Conservation (phyloP, 2,329 filamentous ascomycete genomes). For the Conoideocrella luteorostrata region DNA sequence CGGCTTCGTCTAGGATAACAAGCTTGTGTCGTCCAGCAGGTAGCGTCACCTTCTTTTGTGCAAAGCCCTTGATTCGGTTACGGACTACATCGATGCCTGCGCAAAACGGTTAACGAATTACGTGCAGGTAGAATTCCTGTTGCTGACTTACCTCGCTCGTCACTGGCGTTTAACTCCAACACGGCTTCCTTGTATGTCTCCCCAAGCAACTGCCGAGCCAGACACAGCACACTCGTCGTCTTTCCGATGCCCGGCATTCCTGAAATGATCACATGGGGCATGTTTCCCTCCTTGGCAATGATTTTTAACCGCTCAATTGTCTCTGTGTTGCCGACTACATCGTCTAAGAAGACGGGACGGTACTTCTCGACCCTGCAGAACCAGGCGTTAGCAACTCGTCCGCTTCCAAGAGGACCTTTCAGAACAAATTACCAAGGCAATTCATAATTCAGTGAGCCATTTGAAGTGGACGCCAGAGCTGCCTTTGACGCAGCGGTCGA, state of each 20-base stretch:
- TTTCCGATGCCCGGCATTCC: conserved; percentile 99
- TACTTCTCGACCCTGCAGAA: conserved; percentile 93
- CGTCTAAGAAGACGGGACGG: conserved; percentile 86
- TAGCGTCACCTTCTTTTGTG: conserved; percentile 96
- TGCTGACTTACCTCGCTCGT: conserved; percentile 65
- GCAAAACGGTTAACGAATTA: background rate
- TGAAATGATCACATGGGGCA: conserved; percentile 99
- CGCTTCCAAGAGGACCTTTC: background rate
- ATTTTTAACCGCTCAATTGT: conserved; percentile 97
- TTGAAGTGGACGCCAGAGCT: conserved; percentile 42
- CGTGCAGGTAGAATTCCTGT: background rate
- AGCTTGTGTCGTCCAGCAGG: conserved; percentile 88
- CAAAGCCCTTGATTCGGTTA: conserved; percentile 96
- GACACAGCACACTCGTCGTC: conserved; percentile 89
- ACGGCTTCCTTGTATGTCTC: conserved; percentile 97
- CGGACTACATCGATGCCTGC: conserved; percentile 91
- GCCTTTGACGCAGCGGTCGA: conserved; percentile 54
- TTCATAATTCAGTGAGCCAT: conserved; percentile 57
- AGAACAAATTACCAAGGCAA: conserved; percentile 60
- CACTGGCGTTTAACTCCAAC: conserved; percentile 89
- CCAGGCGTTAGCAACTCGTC: background rate
- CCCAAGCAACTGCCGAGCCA: conserved; percentile 85
- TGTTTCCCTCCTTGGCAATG: conserved; percentile 96
- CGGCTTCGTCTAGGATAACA: conserved; percentile 95
- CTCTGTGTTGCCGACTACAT: conserved; percentile 96